Evolutionary conservation across 139 green algal species (phyloP), one percentile per base, ranked within the genome.

Genomic region (Tetraselmis striata): DNA sequence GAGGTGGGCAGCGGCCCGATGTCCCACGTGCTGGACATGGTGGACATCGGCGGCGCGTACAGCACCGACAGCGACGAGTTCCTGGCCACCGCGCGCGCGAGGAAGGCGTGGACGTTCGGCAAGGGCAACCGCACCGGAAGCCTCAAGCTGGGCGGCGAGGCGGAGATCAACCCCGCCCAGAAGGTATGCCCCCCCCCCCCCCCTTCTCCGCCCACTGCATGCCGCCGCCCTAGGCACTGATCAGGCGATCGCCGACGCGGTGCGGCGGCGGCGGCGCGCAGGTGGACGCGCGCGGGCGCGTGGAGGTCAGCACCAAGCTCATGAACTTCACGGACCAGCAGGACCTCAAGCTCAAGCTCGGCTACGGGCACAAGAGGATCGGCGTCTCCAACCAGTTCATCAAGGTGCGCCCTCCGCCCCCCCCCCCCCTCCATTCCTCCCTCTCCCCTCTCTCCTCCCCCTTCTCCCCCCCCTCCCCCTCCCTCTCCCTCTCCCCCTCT

Each of bases 301-400:
- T 83, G 0, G 89, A 94, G 81, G 29, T 95, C n/a, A 90, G 59
- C 32, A 87, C 90, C 76, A 91, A 90, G 75, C 84, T 95, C 32
- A 94, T 93, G 81, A 93, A 94, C 80, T 93, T 95, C 84, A 92
- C 89, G 25, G 88, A 92, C 77, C 89, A 90, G 30, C 91, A 95
- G 79, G 91, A 95, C 77, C 82, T 95, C n/a, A 88, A 90, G 80
- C 11, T 92, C 1, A 83, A 83, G 31, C 32, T 94, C 23, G 90
- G 91, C 25, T 95, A 89, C 80, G 84, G 91, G 32, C 75, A 81
- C 18, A 27, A 30, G 1, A 75, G 76, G 1, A 77, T 59, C 23
- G 5, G 74, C 5, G 25, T 31, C 2, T 67, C 45, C 5, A 67
- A 67, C 45, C 45, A 77, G 74, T 28, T 31, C 74, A 2, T 77